Evolutionary conservation across 306 rosid species (phyloP).

Genomic region (Vigna unguiculata): DNA sequence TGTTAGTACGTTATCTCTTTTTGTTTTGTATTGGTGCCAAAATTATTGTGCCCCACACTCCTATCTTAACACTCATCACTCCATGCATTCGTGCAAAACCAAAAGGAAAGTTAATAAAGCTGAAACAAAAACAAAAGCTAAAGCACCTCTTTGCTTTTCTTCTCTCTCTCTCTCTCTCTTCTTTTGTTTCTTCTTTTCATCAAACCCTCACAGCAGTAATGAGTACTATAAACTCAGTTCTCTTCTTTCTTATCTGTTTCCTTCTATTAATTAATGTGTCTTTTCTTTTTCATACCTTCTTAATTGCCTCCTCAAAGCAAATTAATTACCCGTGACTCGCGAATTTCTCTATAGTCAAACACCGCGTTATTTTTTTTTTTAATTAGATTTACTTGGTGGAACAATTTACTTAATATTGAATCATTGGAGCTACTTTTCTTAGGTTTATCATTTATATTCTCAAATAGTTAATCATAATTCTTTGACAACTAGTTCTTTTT

Average conservation of each 20-base stretch:
- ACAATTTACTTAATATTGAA: too few relatives aligned
- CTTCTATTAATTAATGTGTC: conserved; percentile 19
- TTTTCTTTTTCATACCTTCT: background rate
- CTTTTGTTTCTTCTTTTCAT: conserved; percentile 40
- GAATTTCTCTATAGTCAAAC: background rate
- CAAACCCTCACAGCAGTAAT: conserved; percentile 32
- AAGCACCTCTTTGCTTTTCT: conserved; percentile 45
- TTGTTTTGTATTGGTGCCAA: conserved; percentile 54
- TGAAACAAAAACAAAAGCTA: conserved; percentile 47
- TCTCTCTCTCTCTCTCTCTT: conserved; percentile 34
- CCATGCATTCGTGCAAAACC: conserved; percentile 58
- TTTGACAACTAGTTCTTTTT: too few relatives aligned
- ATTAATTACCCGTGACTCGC: conserved; percentile 7
- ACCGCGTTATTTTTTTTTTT: too few relatives aligned
- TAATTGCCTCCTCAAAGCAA: conserved; percentile 40
- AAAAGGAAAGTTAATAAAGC: conserved; percentile 52
- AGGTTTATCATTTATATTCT: too few relatives aligned
- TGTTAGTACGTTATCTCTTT: too few relatives aligned
- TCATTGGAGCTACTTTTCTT: too few relatives aligned
- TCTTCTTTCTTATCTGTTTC: background rate
- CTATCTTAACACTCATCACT: conserved; percentile 43
- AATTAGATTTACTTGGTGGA: too few relatives aligned
- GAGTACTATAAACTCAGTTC: conserved; percentile 31
- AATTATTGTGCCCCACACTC: conserved; percentile 42
- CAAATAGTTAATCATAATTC: too few relatives aligned